Evolutionary conservation across 73 alveolate genomes (phyloP), one percentile per base, ranked within the genome.

Genomic region (Blepharisma japonicum): DNA sequence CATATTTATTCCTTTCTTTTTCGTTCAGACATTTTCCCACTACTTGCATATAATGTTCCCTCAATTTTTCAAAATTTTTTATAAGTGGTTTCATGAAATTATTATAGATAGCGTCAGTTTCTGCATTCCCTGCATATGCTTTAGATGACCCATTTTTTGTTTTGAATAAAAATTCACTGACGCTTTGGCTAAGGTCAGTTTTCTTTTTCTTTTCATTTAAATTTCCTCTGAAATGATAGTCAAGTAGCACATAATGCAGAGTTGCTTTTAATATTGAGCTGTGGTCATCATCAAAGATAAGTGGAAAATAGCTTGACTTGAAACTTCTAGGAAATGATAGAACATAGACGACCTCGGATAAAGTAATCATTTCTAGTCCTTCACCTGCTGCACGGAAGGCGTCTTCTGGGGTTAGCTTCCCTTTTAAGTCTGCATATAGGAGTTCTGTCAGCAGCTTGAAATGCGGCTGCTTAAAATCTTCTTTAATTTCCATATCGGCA

Each of bases 251-350:
- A n/a, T 79, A 77, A 77, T 82, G 81, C 7, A 82, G 45, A 20
- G 68, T 72, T n/a, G 87, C 67, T 27, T 74, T 45, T 23, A 72
- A 68, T 3, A 45, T 7, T 32, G 87, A 82, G 56, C 76, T 77
- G 71, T 82, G 89, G 53, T 55, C 46, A 53, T 45, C 83, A 56
- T 70, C 91, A 84, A 84, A 81, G 67, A 68, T 51, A 21, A 84
- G 49, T 25, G 83, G 84, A 0, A 84, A 32, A 71, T 81, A 25
- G 3, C 14, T 25, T 20, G 50, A 20, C 23, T 61, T n/a, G 47
- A 61, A 61, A 61, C 46, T 61, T 61, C 18, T 18, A 20, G 74
- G 74, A 39, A 61, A 61, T 61, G n/a, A 8, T 61, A 61, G 11
- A 14, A 61, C 47, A 25, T 14, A 61, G 14, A 45, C 46, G n/a